phyloP scores from a whole-genome alignment of 108 stramenopile genomes.

The Schizochytrium sp. region DNA sequence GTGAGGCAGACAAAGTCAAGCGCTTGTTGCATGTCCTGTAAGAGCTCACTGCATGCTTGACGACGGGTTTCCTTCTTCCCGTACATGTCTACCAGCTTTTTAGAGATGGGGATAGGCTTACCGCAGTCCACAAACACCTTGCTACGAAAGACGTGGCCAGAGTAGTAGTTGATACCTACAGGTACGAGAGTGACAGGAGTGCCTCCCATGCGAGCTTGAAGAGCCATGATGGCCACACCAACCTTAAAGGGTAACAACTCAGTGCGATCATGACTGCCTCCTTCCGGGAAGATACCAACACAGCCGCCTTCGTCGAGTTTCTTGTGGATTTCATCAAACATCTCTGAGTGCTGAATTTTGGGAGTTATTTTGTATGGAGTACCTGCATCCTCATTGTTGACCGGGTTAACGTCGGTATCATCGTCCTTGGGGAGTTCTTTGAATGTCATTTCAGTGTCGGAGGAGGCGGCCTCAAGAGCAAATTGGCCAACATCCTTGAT shows the following conservation, averaged over 20 bases:
- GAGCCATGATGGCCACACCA: constrained; percentile 96
- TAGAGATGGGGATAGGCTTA: constrained; percentile 79
- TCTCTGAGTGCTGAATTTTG: constrained; percentile 72
- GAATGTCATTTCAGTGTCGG: constrained; percentile 25
- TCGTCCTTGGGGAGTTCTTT: constrained; percentile 29
- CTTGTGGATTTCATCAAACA: constrained; percentile 71
- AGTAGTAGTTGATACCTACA: constrained; percentile 96
- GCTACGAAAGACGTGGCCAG: constrained; percentile 90
- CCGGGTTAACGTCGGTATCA: neutral
- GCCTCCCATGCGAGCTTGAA: constrained; percentile 73
- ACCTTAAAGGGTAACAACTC: constrained; percentile 97
- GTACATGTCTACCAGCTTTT: constrained; percentile 54
- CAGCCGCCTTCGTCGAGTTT: constrained; percentile 67
- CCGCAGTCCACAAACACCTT: constrained; percentile 86
- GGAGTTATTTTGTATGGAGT: constrained; percentile 70
- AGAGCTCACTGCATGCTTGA: constrained; percentile 39
- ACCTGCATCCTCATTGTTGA: neutral
- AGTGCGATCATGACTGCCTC: constrained; percentile 96
- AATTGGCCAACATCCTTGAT: neutral
- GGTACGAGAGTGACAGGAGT: constrained; percentile 83
- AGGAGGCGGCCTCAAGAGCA: neutral
- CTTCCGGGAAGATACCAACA: constrained; percentile 97
- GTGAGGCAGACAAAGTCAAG: constrained; percentile 33
- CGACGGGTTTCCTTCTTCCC: constrained; percentile 2
- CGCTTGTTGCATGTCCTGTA: constrained; percentile 12